Percentiles rank a stretch among this genome's conserved stretches.
phyloP scores from a whole-genome alignment of 768 basidiomycete genomes.

The Cyclocybe cylindracea region DNA sequence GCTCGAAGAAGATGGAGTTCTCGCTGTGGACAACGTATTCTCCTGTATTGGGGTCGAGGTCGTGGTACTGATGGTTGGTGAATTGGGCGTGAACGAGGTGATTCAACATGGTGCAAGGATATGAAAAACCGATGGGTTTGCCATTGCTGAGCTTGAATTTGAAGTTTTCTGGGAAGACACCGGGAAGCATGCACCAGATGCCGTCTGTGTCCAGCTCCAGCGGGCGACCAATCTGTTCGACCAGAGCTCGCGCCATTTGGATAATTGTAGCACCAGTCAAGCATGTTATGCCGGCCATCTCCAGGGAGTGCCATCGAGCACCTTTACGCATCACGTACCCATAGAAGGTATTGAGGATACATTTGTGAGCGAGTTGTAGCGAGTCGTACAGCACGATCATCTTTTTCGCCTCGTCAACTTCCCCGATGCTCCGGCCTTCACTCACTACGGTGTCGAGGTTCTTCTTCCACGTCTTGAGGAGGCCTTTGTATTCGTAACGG shows the following conservation, averaged over 20 bases:
- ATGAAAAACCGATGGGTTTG: constrained; percentile 87
- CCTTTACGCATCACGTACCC: constrained; percentile 99
- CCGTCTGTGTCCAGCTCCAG: constrained; percentile 98
- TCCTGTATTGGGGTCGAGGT: constrained; percentile 82
- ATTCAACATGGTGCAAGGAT: constrained; percentile 99
- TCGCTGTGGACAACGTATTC: constrained; percentile 87
- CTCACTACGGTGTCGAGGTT: constrained; percentile 76
- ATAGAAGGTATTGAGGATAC: constrained; percentile 99
- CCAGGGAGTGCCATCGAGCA: constrained; percentile 99
- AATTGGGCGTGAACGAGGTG: constrained; percentile 95
- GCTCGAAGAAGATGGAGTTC: constrained; percentile 99
- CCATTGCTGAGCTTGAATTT: constrained; percentile 88
- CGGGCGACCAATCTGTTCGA: constrained; percentile 96
- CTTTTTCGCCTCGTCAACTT: constrained; percentile 96
- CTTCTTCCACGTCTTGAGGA: constrained; percentile 99
- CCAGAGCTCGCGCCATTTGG: constrained; percentile 96
- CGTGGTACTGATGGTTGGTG: constrained; percentile 98
- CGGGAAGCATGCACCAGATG: constrained; percentile 99
- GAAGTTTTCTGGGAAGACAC: constrained; percentile 97
- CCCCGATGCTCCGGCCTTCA: constrained; percentile 75
- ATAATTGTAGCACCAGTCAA: constrained; percentile 97
- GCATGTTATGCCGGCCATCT: constrained; percentile 99
- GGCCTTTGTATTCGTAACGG: constrained; percentile 98
- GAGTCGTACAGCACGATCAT: constrained; percentile 99
- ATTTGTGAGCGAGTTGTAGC: constrained; percentile 98